Conservation (phyloP, 495 filamentous ascomycete genomes). For the Lepraria neglecta region DNA sequence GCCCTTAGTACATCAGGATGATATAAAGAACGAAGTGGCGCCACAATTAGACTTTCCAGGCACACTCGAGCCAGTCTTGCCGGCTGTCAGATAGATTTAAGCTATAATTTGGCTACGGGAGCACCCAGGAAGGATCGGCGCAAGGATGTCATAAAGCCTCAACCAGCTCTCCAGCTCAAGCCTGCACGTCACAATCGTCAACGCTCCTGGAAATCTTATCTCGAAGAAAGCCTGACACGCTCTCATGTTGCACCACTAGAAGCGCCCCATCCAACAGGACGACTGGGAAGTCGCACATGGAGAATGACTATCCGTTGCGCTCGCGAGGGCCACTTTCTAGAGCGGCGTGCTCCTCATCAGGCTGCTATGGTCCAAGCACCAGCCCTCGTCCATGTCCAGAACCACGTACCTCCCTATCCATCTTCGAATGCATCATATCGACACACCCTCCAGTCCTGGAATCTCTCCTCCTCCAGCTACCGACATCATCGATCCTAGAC, state of each 20-base stretch:
- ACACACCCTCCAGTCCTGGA: conserved; percentile 52
- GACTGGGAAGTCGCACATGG: conserved; percentile 8
- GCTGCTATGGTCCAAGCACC: conserved; percentile 1
- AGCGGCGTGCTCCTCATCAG: conserved; percentile 5
- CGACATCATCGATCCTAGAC: conserved; percentile 49
- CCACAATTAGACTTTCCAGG: too few species aligned
- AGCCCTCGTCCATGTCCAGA: neutral
- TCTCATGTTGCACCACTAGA: neutral
- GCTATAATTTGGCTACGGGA: too few species aligned
- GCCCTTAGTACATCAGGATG: neutral
- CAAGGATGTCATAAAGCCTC: too few species aligned
- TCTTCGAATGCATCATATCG: conserved; percentile 36
- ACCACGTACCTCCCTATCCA: conserved; percentile 9
- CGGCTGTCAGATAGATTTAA: too few species aligned
- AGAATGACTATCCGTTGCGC: conserved; percentile 8
- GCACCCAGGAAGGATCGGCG: too few species aligned
- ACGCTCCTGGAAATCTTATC: too few species aligned
- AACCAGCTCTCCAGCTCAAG: neutral
- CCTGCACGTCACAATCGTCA: conserved; percentile 1
- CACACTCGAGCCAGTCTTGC: too few species aligned
- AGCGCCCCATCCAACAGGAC: neutral
- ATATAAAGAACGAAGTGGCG: too few species aligned
- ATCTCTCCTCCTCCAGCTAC: conserved; percentile 51
- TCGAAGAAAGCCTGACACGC: neutral
- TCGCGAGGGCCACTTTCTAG: conserved; percentile 13